Conservation (phyloP, 345 rosid species). For the Dipteronia dyeriana region DNA sequence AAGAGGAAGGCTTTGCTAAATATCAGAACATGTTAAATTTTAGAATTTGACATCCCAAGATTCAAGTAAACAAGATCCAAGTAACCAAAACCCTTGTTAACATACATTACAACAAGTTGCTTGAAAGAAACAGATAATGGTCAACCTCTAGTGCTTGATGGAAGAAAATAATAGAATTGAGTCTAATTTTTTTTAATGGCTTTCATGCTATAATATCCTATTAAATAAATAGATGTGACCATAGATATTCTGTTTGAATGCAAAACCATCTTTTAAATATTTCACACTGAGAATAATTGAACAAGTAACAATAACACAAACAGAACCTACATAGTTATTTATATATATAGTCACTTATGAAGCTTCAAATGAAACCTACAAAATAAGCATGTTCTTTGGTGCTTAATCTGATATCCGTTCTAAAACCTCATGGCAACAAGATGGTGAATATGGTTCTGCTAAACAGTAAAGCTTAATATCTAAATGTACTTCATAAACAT, state of each 20-base stretch:
- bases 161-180: neutral
- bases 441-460: neutral
- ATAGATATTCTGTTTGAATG: neutral
- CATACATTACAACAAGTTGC: neutral
- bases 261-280: neutral
- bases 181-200: neutral
- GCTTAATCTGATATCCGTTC: neutral
- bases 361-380: neutral
- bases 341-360: neutral
- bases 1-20: neutral
- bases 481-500: neutral
- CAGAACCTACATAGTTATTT: neutral
- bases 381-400: neutral
- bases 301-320: constrained; percentile 1
- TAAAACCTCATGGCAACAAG: neutral
- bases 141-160: neutral
- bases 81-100: constrained; percentile 2
- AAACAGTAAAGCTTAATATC: neutral
- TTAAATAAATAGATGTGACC: neutral
- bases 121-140: neutral
- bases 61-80: neutral
- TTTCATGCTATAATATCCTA: neutral
- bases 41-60: neutral
- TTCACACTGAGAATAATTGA: neutral
- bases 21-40: constrained; percentile 7